These are phyloP conservation scores for Antitrichia curtipendula DNA, from an alignment of 225 moss, liverwort and hornwort species.

Conservation along the genomic window DNA sequence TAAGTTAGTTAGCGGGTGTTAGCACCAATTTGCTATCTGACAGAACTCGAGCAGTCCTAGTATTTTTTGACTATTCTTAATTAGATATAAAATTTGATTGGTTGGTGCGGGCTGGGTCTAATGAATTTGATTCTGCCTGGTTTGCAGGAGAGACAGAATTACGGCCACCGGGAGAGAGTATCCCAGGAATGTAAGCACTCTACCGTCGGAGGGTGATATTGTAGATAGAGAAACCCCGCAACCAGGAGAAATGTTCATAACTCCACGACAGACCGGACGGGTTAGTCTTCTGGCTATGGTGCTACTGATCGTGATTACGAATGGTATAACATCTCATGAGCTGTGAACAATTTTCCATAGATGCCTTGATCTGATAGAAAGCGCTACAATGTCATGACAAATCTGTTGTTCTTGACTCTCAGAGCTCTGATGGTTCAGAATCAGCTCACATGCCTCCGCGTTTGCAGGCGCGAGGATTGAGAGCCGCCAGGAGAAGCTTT, in stretches of 20 bases:
- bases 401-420: neutral
- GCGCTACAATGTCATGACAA: neutral
- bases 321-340: neutral
- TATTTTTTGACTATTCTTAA: neutral
- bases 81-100: too few species aligned
- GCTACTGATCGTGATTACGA: neutral
- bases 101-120: neutral
- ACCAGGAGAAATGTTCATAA: neutral
- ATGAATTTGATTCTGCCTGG: neutral
- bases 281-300: constrained; percentile 9
- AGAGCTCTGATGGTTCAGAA: neutral
- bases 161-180: neutral
- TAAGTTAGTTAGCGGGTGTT: neutral
- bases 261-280: constrained; percentile 9
- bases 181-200: neutral
- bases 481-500: neutral
- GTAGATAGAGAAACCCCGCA: neutral
- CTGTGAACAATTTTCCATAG: neutral
- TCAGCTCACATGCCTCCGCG: neutral
- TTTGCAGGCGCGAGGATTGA: constrained; percentile 9
- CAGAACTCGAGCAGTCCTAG: neutral
- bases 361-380: neutral
- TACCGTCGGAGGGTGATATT: neutral
- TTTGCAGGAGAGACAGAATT: neutral
- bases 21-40: neutral